Conservation (phyloP, 345 rosid genomes). For the Hibiscus mutabilis region DNA sequence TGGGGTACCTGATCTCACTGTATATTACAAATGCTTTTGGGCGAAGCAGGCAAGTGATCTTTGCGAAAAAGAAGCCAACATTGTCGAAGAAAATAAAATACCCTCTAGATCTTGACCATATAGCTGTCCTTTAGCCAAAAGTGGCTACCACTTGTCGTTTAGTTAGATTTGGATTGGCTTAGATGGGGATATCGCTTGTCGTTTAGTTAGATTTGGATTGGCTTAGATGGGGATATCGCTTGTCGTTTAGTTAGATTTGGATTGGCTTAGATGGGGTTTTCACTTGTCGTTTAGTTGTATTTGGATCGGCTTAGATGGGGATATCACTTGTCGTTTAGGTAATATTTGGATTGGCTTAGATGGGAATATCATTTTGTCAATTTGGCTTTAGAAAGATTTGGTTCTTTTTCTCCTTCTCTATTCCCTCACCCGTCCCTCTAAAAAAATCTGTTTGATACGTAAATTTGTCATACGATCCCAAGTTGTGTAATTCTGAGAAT, state of each 20-base stretch:
- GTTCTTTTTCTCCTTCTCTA: background rate
- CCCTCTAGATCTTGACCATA: background rate
- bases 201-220: background rate
- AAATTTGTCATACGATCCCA: no score
- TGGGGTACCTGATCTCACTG: background rate
- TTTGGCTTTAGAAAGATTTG: slow-evolving; percentile 1
- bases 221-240: background rate
- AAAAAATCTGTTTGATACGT: no score
- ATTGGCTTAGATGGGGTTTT: background rate
- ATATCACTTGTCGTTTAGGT: background rate
- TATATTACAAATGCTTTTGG: background rate
- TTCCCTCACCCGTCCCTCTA: no score
- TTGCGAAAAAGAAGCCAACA: background rate
- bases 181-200: background rate
- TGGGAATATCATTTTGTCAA: background rate
- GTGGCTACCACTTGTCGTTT: background rate
- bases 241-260: no score
- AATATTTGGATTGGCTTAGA: background rate
- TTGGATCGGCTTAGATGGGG: background rate
- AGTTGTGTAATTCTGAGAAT: background rate
- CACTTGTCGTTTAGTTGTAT: background rate
- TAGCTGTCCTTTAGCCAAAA: slow-evolving; percentile 1
- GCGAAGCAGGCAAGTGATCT: background rate
- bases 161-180: no score
- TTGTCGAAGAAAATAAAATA: background rate